A percentile compares a stretch with the other conserved stretches of the same genome.
Evolutionary conservation across 768 basidiomycete species (phyloP).

Genomic region (Lanmaoa pseudosensibilis): DNA sequence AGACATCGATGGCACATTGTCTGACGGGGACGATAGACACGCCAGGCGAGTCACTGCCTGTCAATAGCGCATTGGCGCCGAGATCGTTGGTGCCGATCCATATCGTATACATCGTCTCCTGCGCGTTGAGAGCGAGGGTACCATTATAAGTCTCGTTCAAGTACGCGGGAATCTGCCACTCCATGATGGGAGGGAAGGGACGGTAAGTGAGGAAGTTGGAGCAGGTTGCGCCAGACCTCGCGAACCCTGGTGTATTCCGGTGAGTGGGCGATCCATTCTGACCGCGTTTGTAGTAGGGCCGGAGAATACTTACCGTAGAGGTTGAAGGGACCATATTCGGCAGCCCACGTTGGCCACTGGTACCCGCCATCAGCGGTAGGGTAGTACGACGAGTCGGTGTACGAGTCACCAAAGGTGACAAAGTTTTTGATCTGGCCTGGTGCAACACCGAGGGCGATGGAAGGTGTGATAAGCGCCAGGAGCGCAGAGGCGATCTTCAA

Average conservation of each 20-base stretch:
- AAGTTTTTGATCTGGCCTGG: conserved; percentile 57
- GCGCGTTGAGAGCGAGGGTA: conserved; percentile 34
- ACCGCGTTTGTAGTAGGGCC: no score
- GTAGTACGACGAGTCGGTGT: conserved; percentile 51
- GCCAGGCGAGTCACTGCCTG: conserved; percentile 43
- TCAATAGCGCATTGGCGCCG: conserved; percentile 53
- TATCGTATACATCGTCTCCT: conserved; percentile 59
- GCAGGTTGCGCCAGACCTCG: conserved; percentile 63
- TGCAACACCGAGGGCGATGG: conserved; percentile 24
- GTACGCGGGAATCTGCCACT: conserved; percentile 47
- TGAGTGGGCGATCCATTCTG: not conserved
- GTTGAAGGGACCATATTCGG: conserved; percentile 51
- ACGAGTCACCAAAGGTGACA: conserved; percentile 69
- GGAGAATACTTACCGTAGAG: conserved; percentile 41
- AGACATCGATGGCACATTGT: conserved; percentile 58
- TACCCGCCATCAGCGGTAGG: conserved; percentile 40
- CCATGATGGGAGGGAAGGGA: conserved; percentile 59
- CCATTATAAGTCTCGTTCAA: conserved; percentile 44
- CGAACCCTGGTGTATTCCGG: conserved; percentile 36
- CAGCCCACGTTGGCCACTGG: conserved; percentile 62
- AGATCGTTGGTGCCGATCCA: conserved; percentile 74
- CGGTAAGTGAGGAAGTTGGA: conserved; percentile 60
- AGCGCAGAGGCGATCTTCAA: conserved; percentile 6
- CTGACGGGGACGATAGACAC: conserved; percentile 61
- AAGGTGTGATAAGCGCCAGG: conserved; percentile 11